Evolutionary conservation across 2,329 filamentous ascomycete species (phyloP).

Genomic region (Hymenoscyphus scutula): DNA sequence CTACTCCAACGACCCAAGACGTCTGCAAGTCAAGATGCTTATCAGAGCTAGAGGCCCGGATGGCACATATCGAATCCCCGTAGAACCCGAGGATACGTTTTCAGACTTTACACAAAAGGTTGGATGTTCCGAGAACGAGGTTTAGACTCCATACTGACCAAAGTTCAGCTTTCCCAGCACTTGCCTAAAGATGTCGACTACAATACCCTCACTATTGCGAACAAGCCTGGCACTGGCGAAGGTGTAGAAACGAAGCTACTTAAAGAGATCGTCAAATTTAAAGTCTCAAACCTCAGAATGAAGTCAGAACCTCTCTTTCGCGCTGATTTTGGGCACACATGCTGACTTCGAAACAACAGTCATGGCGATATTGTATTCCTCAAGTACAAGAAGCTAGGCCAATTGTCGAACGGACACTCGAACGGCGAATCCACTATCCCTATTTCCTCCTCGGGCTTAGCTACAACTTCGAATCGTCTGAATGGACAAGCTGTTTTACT

Average conservation of each 20-base stretch:
- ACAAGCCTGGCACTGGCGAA: constrained; percentile 46
- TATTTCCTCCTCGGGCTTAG: constrained; percentile 19
- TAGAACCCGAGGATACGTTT: constrained; percentile 74
- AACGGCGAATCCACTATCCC: constrained; percentile 44
- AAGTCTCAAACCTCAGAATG: constrained; percentile 58
- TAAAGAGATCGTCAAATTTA: constrained; percentile 55
- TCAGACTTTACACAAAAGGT: constrained; percentile 56
- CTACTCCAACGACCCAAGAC: constrained; percentile 55
- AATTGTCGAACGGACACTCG: constrained; percentile 41
- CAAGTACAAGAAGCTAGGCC: constrained; percentile 65
- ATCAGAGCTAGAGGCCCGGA: constrained; percentile 67
- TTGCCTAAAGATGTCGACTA: constrained; percentile 62
- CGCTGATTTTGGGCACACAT: background rate
- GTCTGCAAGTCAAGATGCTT: constrained; percentile 59
- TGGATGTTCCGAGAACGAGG: constrained; percentile 12
- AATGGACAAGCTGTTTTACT: constrained; percentile 73
- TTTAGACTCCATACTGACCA: constrained; percentile 20
- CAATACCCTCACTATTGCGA: constrained; percentile 59
- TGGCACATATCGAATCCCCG: constrained; percentile 83
- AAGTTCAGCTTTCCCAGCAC: constrained; percentile 51
- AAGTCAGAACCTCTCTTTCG: constrained; percentile 44
- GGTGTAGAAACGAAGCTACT: constrained; percentile 58
- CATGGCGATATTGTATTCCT: constrained; percentile 92
- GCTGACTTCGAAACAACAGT: constrained; percentile 42
- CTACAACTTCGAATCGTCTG: constrained; percentile 61